These are phyloP conservation scores for Lentinula boryana DNA, from an alignment of 768 basidiomycete species.

Conservation along the genomic window DNA sequence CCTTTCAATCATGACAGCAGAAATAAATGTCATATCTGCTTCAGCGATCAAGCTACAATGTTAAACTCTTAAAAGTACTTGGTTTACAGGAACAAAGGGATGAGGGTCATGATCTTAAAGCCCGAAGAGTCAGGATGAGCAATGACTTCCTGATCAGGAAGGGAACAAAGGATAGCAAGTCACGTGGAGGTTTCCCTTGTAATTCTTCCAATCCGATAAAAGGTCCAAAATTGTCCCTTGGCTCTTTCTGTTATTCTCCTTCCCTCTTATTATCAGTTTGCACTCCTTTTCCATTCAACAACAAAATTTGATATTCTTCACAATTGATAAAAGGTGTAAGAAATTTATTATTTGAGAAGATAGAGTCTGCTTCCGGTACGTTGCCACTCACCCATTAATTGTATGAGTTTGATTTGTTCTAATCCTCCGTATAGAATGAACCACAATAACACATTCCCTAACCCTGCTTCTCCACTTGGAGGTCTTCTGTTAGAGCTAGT, in stretches of 20 bases:
- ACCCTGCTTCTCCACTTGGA: slow-evolving; percentile 69
- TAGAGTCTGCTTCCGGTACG: not conserved
- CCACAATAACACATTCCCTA: not conserved
- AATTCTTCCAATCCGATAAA: not conserved
- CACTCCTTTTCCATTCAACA: no score
- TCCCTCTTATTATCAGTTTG: not conserved
- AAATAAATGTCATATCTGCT: no score
- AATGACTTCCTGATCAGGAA: not conserved
- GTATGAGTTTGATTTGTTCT: not conserved
- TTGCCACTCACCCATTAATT: not conserved
- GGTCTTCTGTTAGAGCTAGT: slow-evolving; percentile 78
- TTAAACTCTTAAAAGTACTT: no score
- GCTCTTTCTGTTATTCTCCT: not conserved
- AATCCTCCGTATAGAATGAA: not conserved
- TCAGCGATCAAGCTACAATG: no score
- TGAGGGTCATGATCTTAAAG: no score
- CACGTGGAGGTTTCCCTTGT: not conserved
- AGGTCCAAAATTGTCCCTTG: not conserved
- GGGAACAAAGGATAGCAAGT: not conserved
- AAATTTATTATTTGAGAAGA: not conserved
- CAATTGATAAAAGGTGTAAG: no score
- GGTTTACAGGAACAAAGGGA: no score
- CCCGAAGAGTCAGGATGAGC: no score
- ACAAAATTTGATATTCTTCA: not conserved
- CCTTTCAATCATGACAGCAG: no score